Evolutionary conservation across 2,329 filamentous ascomycete species (phyloP), one percentile per base, ranked within the genome.

Genomic region (Colletotrichum sp.): DNA sequence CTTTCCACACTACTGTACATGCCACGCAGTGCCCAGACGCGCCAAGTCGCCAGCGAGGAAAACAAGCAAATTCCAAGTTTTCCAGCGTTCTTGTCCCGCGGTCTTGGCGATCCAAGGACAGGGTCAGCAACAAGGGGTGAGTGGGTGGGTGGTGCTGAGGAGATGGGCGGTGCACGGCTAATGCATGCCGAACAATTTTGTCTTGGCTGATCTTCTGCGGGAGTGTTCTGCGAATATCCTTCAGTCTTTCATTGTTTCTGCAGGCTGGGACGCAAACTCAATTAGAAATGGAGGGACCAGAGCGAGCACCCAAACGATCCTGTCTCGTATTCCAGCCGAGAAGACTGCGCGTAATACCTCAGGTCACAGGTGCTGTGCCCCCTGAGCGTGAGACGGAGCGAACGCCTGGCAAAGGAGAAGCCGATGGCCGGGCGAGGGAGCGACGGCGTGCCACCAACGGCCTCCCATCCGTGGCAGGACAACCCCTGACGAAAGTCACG

Each of bases 41-140:
- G 73, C 73, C 70, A 75, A 75, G 73, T 73, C 73, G 64, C 64
- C 70, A 73, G 28, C 21, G 68, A 61, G 43, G 55, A 73, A 75
- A 75, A 73, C 70, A 75, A 75, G 73, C 73, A 75, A 75, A 69
- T 75, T 75, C 73, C 73, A 75, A 75, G 73, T 73, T 73, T 75
- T 69, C 70, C 70, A 73, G 70, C 70, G 70, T 21, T 38, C 73
- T 75, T 73, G 73, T 75, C 70, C 73, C 73, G 73, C 36, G 70
- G 73, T 75, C 73, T 75, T 75, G 73, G 73, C 73, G 70, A 75
- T 75, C 64, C 70, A 73, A 58, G 63, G 72, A 63, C 70, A 72
- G 73, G 73, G 34, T 63, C 38, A 15, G 10, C 38, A 57, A n/a
- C 55, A 13, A 58, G 71, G 72, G 67, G 58, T 5, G 28, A 26